Conservation (phyloP, 164 flowering plant genomes). For the Piper longum region DNA sequence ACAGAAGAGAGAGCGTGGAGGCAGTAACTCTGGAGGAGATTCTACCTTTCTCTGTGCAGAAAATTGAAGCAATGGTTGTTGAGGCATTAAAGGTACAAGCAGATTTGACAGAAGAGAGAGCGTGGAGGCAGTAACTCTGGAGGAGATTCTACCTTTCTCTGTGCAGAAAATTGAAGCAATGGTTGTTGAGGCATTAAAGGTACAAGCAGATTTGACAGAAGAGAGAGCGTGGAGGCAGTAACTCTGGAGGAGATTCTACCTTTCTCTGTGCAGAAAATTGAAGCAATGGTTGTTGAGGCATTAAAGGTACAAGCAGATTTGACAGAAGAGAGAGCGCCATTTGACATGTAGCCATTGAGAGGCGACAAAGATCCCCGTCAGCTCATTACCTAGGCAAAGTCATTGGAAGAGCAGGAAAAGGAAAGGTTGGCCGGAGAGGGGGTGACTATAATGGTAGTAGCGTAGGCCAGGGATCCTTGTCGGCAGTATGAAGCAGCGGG, state of each 20-base stretch:
- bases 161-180: conserved; percentile 75
- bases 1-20: conserved; percentile 53
- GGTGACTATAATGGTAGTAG: conserved; percentile 31
- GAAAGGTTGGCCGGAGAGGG: conserved; percentile 3
- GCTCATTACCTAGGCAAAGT: conserved; percentile 32
- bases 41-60: conserved; percentile 73
- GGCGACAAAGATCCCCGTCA: conserved; percentile 16
- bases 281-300: conserved; percentile 61
- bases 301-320: conserved; percentile 76
- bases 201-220: conserved; percentile 75
- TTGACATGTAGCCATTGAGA: conserved; percentile 51
- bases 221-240: conserved; percentile 47
- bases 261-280: conserved; percentile 77
- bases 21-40: conserved; percentile 54
- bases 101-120: conserved; percentile 59
- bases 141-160: conserved; percentile 70
- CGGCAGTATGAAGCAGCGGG: conserved; percentile 75
- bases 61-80: conserved; percentile 61
- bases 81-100: conserved; percentile 80
- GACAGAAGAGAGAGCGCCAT: conserved; percentile 79
- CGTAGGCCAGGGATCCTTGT: conserved; percentile 69
- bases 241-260: conserved; percentile 61
- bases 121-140: conserved; percentile 40
- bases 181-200: conserved; percentile 63
- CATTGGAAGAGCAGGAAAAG: conserved; percentile 57